Evolutionary conservation across 805 yeast genomes (phyloP), one percentile per base, ranked within the genome.

Genomic region (Kurtzmaniella fragi): DNA sequence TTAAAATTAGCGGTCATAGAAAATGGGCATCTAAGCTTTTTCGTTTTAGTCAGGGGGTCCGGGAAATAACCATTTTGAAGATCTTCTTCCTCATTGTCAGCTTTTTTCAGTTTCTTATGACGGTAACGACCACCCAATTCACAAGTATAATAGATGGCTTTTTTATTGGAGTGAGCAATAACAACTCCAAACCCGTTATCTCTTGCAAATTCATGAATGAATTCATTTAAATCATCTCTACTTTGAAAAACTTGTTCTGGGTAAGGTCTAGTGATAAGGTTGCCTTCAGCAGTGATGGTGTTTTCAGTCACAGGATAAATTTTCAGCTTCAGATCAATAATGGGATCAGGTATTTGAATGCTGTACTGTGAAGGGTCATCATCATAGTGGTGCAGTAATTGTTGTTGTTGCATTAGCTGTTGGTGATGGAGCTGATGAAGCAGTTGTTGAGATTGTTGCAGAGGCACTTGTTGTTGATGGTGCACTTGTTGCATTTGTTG

Each of bases 141-240:
- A 53, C 81, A 76, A 8, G 80, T 76, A 53, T 73, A 76, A 54
- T 76, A 76, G 43, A 76, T 76, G 28, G 80, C 80, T 53, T 76
- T 76, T 43, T 66, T 69, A 53, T 76, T 76, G 28, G 78, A 73
- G 56, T 76, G 80, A 20, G 80, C 78, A 53, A 76, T 75, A 15
- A 77, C 80, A 34, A 75, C 76, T 4, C 80, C 80, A 57, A 76
- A 75, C 36, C 77, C 79, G 49, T 76, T 73, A 48, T 72, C 77
- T 34, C 76, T 61, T 15, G 79, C 79, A 59, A 75, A 76, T 42
- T 75, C 80, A 38, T 67, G 67, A 37, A 76, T 75, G 46, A 73
- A 76, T 39, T 73, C 77, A 45, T 74, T 74, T 46, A 76, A 61
- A 35, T 70, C 76, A 17, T 70, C 71, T 20, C 78, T 66, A 32